Percentiles rank a stretch among this genome's conserved stretches.
Evolutionary conservation across 2,329 filamentous ascomycete species (phyloP).

Genomic region (Chrysoporthe austroafricana): DNA sequence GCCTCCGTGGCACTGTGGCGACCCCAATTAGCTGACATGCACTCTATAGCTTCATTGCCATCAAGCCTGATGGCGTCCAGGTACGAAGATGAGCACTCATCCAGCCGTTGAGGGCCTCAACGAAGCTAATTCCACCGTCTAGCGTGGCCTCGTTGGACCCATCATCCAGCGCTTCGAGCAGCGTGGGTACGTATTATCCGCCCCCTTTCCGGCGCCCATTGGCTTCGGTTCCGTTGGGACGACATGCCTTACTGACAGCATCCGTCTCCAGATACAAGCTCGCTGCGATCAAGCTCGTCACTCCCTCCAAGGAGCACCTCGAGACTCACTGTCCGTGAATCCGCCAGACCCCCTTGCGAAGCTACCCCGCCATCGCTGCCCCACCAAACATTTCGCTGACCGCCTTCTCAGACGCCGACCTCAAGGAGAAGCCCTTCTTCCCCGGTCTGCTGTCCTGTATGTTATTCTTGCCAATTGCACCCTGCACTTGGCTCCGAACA

Average conservation of each 20-base stretch:
- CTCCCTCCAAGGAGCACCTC: slow-evolving; percentile 90
- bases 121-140: slow-evolving; percentile 31
- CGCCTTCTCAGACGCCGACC: slow-evolving; percentile 69
- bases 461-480: slow-evolving; percentile 36
- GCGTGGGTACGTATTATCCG: slow-evolving; percentile 69
- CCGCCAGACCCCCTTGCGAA: slow-evolving; percentile 16
- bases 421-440: slow-evolving; percentile 97
- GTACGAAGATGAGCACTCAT: slow-evolving; percentile 53
- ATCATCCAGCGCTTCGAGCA: slow-evolving; percentile 99
- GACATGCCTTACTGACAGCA: slow-evolving; percentile 18
- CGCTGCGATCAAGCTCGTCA: slow-evolving; percentile 92
- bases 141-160: slow-evolving; percentile 97
- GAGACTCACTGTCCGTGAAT: slow-evolving; percentile 81
- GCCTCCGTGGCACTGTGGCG: not conserved
- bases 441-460: slow-evolving; percentile 86
- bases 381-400: slow-evolving; percentile 35
- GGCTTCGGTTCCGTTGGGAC: slow-evolving; percentile 16
- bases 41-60: slow-evolving; percentile 88
- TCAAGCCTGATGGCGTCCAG: slow-evolving; percentile 99
- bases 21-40: slow-evolving; percentile 22
- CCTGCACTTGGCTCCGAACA: not conserved
- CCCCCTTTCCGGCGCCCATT: not conserved
- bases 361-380: slow-evolving; percentile 26
- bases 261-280: slow-evolving; percentile 81
- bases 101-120: slow-evolving; percentile 13